A percentile compares a stretch with the other conserved stretches of the same genome.
Conservation (phyloP, 2,329 filamentous ascomycete species). For the Mariannaea sp. region DNA sequence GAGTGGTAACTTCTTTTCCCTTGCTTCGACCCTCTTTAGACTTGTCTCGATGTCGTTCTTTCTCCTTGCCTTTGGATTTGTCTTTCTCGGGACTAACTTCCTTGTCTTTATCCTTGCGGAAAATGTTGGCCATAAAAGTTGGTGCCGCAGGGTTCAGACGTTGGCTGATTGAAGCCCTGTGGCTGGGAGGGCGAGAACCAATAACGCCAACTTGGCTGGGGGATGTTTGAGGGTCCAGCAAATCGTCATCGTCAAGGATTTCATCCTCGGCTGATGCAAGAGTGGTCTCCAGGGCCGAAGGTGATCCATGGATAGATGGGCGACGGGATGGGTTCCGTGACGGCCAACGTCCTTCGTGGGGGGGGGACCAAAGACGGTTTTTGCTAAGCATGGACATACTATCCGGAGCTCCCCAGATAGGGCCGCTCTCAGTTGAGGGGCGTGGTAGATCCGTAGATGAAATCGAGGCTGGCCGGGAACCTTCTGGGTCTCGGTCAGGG, state of each 20-base stretch:
- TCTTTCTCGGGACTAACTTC: constrained; percentile 35
- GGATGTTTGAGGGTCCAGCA: constrained; percentile 56
- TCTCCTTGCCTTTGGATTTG: constrained; percentile 42
- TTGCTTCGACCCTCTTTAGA: constrained; percentile 47
- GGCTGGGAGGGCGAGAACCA: constrained; percentile 70
- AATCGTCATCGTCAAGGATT: constrained; percentile 62
- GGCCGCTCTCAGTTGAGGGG: constrained; percentile 78
- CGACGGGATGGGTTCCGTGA: constrained; percentile 76
- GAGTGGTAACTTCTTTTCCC: constrained; percentile 44
- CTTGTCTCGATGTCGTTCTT: constrained; percentile 39
- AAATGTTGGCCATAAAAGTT: constrained; percentile 78
- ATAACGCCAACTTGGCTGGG: constrained; percentile 72
- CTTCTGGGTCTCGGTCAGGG: constrained; percentile 60
- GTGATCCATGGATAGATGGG: constrained; percentile 79
- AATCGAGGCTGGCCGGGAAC: constrained; percentile 71
- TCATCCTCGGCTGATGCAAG: constrained; percentile 68
- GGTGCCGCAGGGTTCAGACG: constrained; percentile 87
- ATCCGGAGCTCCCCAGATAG: constrained; percentile 69
- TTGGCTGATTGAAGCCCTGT: constrained; percentile 55
- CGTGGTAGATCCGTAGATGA: constrained; percentile 73
- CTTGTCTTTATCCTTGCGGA: constrained; percentile 52
- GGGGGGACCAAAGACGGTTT: constrained; percentile 69
- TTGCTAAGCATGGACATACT: constrained; percentile 54
- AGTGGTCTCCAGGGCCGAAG: constrained; percentile 64
- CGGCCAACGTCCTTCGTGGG: constrained; percentile 55